These are phyloP conservation scores for Amanita brunnescens DNA, from an alignment of 768 basidiomycete genomes.

Conservation along the genomic window DNA sequence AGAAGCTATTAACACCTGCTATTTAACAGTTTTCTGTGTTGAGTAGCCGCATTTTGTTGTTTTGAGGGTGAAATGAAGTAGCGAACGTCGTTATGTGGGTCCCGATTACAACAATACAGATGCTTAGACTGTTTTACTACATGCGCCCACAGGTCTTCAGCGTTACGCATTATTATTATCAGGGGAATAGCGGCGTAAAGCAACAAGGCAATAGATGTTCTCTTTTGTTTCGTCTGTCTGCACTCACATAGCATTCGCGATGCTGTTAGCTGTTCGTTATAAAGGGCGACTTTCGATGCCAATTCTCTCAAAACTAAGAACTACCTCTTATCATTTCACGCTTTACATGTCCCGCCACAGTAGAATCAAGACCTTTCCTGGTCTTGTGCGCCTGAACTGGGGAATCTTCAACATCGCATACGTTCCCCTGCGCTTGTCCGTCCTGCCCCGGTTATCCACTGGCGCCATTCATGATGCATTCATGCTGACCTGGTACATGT, in stretches of 20 bases:
- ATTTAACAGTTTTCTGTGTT: no score
- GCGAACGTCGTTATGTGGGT: neutral
- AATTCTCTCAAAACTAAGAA: neutral
- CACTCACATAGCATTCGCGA: neutral
- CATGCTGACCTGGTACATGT: conserved; percentile 3
- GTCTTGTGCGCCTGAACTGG: conserved; percentile 19
- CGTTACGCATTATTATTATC: neutral
- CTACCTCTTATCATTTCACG: no score
- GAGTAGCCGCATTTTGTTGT: neutral
- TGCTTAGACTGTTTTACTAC: neutral
- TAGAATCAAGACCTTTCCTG: neutral
- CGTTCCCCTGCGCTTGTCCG: conserved; percentile 10
- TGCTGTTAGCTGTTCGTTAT: neutral
- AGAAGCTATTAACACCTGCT: no score
- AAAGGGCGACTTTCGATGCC: neutral
- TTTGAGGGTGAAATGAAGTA: neutral
- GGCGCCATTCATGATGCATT: conserved; percentile 5
- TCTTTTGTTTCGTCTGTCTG: neutral
- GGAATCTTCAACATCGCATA: conserved; percentile 29
- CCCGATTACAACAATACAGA: neutral
- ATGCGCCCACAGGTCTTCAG: neutral
- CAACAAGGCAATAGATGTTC: neutral
- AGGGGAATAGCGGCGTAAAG: neutral
- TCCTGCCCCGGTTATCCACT: conserved; percentile 1
- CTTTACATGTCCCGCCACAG: neutral